Percentiles rank a stretch among this genome's conserved stretches.
These are phyloP conservation scores for Sutorius australiensis DNA, from an alignment of 768 basidiomycete genomes.

Conservation along the genomic window DNA sequence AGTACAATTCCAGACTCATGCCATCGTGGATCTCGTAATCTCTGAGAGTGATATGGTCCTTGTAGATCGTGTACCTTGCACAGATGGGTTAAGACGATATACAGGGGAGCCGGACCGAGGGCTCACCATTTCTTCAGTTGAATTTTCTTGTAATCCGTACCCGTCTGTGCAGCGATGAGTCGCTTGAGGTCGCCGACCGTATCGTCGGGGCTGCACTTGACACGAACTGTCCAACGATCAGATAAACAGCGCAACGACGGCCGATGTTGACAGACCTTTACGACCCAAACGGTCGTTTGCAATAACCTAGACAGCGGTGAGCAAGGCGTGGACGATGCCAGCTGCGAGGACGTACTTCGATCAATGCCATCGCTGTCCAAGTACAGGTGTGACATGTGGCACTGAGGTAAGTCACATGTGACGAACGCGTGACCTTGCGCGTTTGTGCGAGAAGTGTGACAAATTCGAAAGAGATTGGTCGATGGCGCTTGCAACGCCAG, in stretches of 20 bases:
- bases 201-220: conserved; percentile 93
- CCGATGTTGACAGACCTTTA: conserved; percentile 57
- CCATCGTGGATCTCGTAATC: conserved; percentile 94
- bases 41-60: conserved; percentile 90
- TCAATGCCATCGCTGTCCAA: conserved; percentile 43
- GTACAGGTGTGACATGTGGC: conserved; percentile 16
- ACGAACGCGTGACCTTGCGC: conserved; percentile 23
- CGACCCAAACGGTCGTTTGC: conserved; percentile 94
- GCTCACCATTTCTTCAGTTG: conserved; percentile 94
- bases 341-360: conserved; percentile 40
- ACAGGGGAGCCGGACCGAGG: not conserved
- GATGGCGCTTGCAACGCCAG: conserved; percentile 32
- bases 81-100: not conserved
- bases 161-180: conserved; percentile 94
- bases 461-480: not conserved
- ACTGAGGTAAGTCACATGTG: conserved; percentile 4
- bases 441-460: conserved; percentile 10
- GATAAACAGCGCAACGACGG: not conserved
- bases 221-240: conserved; percentile 61
- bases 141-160: conserved; percentile 83
- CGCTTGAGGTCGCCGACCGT: conserved; percentile 97
- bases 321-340: not conserved
- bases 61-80: conserved; percentile 87
- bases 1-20: conserved; percentile 94
- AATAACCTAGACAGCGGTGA: conserved; percentile 58